Conservation (phyloP, 2,329 filamentous ascomycete genomes). For the Stenocarpella maydis region DNA sequence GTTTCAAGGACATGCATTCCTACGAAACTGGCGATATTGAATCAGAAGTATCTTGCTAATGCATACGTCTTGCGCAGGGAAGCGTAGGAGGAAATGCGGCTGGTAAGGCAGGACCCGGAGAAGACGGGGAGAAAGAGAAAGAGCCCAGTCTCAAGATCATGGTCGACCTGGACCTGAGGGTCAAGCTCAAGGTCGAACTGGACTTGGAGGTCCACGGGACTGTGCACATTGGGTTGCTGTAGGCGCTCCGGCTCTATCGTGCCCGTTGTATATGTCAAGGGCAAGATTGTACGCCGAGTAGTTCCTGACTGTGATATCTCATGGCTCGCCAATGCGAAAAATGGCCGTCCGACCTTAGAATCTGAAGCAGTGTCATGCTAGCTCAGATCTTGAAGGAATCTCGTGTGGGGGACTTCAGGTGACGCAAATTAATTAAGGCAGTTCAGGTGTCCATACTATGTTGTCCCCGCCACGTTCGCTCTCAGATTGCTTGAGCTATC, state of each 20-base stretch:
- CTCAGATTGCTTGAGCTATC: neutral
- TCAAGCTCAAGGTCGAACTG: neutral
- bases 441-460: neutral
- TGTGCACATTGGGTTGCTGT: neutral
- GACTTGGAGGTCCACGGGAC: neutral
- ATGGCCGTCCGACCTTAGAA: neutral
- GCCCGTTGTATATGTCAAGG: neutral
- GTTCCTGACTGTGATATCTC: neutral
- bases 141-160: neutral
- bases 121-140: neutral
- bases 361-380: neutral
- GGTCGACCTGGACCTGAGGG: neutral
- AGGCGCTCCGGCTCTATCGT: neutral
- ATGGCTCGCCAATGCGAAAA: neutral
- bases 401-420: too few relatives aligned
- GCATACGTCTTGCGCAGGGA: neutral
- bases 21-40: neutral
- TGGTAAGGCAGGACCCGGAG: neutral
- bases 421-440: neutral
- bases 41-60: neutral
- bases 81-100: neutral
- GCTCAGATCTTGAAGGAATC: neutral
- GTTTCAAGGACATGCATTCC: too few relatives aligned
- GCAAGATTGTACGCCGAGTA: neutral
- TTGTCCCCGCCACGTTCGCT: fast-evolving